phyloP scores from a whole-genome alignment of 441 rosid genomes.

The Erysimum cheiri region DNA sequence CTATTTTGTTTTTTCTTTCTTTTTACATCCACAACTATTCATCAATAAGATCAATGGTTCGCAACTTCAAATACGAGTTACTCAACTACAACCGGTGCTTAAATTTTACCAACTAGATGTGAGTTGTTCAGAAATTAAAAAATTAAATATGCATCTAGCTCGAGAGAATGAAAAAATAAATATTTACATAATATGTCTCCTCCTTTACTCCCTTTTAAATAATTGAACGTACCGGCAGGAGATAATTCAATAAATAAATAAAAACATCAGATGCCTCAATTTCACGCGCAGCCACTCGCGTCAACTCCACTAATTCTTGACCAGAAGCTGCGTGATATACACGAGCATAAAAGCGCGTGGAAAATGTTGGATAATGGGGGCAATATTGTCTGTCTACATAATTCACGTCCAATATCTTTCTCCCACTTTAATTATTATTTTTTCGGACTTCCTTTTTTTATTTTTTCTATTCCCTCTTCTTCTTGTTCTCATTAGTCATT shows the following conservation, averaged over 20 bases:
- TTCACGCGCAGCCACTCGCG: slow-evolving; percentile 20
- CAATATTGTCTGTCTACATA: slow-evolving; percentile 16
- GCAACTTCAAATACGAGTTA: too few species aligned
- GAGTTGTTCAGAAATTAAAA: not conserved
- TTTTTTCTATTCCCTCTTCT: too few species aligned
- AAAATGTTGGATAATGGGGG: not conserved
- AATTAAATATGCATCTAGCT: not conserved
- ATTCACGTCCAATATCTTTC: slow-evolving; percentile 17
- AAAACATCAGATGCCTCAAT: not conserved
- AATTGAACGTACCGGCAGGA: slow-evolving; percentile 28
- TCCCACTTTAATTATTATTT: slow-evolving; percentile 21
- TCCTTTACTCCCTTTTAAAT: slow-evolving; percentile 25
- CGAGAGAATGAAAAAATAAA: not conserved
- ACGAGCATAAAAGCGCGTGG: slow-evolving; percentile 7
- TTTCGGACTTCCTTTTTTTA: not conserved
- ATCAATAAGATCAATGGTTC: slow-evolving; percentile 6
- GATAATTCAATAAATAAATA: not conserved
- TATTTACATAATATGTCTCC: not conserved
- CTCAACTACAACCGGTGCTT: slow-evolving; percentile 3
- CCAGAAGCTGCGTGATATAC: slow-evolving; percentile 6
- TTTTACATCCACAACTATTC: not conserved
- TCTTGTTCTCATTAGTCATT: slow-evolving; percentile 26
- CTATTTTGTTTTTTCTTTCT: too few species aligned
- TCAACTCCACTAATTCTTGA: not conserved
- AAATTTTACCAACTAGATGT: slow-evolving; percentile 6